phyloP scores from a whole-genome alignment of 2,329 filamentous ascomycete species.

The Metarhizium anisopliae region DNA sequence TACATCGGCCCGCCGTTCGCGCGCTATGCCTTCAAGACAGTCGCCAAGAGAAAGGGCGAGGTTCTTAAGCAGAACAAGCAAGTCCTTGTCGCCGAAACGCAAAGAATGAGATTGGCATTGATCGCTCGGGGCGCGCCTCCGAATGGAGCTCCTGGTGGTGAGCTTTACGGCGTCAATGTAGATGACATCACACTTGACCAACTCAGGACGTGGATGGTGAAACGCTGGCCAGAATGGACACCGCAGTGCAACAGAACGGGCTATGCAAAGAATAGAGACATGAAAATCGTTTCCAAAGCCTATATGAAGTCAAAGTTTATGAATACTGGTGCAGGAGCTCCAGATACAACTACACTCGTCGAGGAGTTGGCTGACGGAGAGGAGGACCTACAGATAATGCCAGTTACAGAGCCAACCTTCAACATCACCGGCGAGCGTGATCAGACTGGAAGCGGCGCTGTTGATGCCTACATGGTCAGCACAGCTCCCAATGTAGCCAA shows the following conservation, averaged over 20 bases:
- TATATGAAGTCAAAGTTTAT: background rate
- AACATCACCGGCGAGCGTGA: background rate
- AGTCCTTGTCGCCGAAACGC: background rate
- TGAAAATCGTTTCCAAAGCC: background rate
- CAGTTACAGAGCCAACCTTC: background rate
- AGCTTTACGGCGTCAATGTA: background rate
- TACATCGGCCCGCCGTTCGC: slow-evolving; percentile 15
- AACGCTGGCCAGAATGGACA: background rate
- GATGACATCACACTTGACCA: slow-evolving; percentile 2
- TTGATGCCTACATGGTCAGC: background rate
- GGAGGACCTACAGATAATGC: background rate
- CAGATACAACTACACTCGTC: background rate
- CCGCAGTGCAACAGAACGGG: background rate
- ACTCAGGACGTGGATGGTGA: background rate
- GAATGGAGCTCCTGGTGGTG: background rate
- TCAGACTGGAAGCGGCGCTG: background rate
- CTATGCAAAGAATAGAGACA: background rate
- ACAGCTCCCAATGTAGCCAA: background rate
- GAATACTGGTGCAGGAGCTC: background rate
- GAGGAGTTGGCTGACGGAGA: background rate
- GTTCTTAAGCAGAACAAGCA: background rate
- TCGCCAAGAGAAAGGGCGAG: background rate
- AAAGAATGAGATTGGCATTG: background rate
- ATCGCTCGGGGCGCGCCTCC: background rate
- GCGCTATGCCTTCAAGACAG: slow-evolving; percentile 7